Evolutionary conservation across 768 basidiomycete genomes (phyloP).

Genomic region (Termitomyces sp.): DNA sequence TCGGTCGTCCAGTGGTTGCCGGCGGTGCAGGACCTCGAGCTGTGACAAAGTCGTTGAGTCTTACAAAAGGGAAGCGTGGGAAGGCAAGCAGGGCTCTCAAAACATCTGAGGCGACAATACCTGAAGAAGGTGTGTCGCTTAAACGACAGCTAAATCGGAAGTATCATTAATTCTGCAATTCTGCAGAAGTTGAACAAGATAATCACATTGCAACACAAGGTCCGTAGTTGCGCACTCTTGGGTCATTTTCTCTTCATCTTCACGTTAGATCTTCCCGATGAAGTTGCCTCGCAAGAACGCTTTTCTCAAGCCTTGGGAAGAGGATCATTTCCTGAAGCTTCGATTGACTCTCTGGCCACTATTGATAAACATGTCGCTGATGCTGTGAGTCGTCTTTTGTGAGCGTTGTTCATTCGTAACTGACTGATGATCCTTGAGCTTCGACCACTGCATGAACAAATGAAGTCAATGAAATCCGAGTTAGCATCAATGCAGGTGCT

Average conservation of each 20-base stretch:
- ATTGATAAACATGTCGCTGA: constrained; percentile 30
- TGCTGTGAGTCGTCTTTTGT: constrained; percentile 24
- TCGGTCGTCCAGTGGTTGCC: constrained; percentile 63
- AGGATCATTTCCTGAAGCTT: constrained; percentile 7
- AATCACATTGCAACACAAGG: background rate
- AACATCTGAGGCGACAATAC: constrained; percentile 54
- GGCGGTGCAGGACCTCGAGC: constrained; percentile 67
- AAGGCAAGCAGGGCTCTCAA: constrained; percentile 50
- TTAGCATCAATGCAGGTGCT: constrained; percentile 34
- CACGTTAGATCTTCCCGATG: background rate
- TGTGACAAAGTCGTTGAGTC: constrained; percentile 56
- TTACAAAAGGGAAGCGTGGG: constrained; percentile 46
- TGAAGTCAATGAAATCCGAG: constrained; percentile 45
- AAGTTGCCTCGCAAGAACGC: background rate
- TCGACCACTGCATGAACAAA: constrained; percentile 49
- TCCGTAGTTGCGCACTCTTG: background rate
- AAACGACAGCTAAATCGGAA: background rate
- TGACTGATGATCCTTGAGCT: constrained; percentile 30
- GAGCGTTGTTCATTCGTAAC: background rate
- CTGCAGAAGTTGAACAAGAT: constrained; percentile 20
- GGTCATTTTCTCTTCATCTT: background rate
- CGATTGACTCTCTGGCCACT: constrained; percentile 19
- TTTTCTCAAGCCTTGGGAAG: background rate
- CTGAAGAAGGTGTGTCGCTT: constrained; percentile 46
- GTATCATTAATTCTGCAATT: background rate